Base-by-base conservation (phyloP, 2,329 filamentous ascomycete genomes). In the Fusarium sp. region DNA sequence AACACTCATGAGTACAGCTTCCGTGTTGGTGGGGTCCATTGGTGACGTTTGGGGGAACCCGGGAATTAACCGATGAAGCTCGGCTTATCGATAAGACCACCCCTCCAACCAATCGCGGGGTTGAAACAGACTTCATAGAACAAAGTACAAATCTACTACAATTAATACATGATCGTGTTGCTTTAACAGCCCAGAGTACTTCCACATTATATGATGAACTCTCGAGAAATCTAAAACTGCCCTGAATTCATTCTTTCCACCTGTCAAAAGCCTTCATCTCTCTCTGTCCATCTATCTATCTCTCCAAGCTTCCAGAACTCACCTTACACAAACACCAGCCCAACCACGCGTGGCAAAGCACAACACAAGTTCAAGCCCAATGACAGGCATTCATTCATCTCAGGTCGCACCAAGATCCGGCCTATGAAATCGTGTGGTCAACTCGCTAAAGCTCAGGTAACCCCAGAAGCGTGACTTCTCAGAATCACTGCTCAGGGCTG, bases 1-100 rank as follows among this genome's bases (percentile, higher is more conserved):
- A 71, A 50, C 69, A 59, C 55, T 71, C 64, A 70, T 70, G 56
- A 61, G 63, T 46, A 66, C 47, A 74, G 69, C 69, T 71, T 54
- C 54, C 40, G 25, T 56, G 44, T 58, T 46, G 53, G 71, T 64
- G 65, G 66, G 66, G 72, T 38, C 34, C 18, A 38, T 38, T 69
- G 65, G 65, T 72, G 68, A 73, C 58, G 71, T 60, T 56, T 43
- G 52, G 43, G n/a, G 32, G 10, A 24, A 46, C 45, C 72, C 72
- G 71, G 25, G 32, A 52, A 66, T 74, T 59, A 68, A 30, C 72
- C 72, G 72, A 38, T 9, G 16, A 29, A 32, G 27, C 63, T 66
- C 60, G 15, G 14, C 24, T 24, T 27, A 63, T 56, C 40, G 49
- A 59, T 66, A 72, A 70, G 59, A 67, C 38, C 65, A 54, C 68